Conservation (phyloP, 495 filamentous ascomycete genomes). For the Penicillium waksmanii region DNA sequence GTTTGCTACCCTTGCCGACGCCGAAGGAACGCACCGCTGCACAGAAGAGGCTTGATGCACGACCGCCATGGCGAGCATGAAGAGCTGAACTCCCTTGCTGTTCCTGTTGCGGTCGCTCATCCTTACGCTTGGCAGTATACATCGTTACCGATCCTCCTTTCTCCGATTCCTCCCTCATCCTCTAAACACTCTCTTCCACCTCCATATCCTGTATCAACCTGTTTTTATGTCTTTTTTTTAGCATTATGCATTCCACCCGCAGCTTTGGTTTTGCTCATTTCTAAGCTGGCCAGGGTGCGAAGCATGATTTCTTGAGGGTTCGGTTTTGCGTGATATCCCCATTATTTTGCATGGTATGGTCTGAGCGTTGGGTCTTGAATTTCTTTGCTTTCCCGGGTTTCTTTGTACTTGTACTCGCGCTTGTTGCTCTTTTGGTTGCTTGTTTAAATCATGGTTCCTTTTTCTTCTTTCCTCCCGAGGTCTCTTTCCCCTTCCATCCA, state of each 20-base stretch:
- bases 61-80: conserved; percentile 45
- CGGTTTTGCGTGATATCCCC: conserved; percentile 39
- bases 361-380: conserved; percentile 30
- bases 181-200: background rate
- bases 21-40: conserved; percentile 29
- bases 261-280: background rate
- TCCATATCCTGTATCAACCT: conserved; percentile 2
- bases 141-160: conserved; percentile 8
- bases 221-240: conserved; percentile 16
- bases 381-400: conserved; percentile 20
- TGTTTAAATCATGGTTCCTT: background rate
- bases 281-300: background rate
- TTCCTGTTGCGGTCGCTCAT: background rate
- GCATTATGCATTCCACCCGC: background rate
- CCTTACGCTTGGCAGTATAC: background rate
- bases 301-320: conserved; percentile 26
- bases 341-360: conserved; percentile 35
- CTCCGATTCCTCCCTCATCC: background rate
- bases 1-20: conserved; percentile 51
- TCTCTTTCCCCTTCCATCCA: conserved; percentile 11
- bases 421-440: background rate
- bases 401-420: no score
- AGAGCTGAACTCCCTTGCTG: background rate
- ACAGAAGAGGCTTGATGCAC: conserved; percentile 36
- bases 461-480: background rate